These are phyloP conservation scores for Gnomoniopsis smithogilvyi DNA, from an alignment of 2,329 filamentous ascomycete species.

Conservation along the genomic window DNA sequence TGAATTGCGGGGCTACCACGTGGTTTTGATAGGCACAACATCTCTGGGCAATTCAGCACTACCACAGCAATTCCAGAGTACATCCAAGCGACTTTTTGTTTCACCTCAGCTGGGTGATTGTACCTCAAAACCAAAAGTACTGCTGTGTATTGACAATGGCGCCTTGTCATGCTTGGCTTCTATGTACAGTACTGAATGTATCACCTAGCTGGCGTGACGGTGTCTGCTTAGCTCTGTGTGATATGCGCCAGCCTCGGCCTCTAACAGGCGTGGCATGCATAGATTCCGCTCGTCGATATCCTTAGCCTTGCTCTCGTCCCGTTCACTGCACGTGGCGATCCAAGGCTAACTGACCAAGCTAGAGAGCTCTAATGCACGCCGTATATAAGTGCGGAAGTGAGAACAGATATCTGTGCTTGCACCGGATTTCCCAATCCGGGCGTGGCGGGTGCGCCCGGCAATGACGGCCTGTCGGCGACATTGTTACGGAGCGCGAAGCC, in stretches of 20 bases:
- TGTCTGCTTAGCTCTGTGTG: too few species aligned
- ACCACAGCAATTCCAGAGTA: background rate
- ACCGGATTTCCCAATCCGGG: background rate
- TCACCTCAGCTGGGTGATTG: background rate
- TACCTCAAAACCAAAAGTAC: background rate
- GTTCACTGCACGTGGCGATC: background rate
- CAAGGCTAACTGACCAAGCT: background rate
- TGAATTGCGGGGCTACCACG: slow-evolving; percentile 19
- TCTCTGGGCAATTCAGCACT: background rate
- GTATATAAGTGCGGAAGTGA: background rate
- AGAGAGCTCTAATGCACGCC: background rate
- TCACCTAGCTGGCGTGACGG: background rate
- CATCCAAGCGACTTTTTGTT: background rate
- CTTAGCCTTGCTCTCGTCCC: background rate
- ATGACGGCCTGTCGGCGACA: background rate
- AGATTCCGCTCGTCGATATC: background rate
- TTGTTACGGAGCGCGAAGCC: too few species aligned
- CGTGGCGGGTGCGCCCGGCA: background rate
- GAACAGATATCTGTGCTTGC: background rate
- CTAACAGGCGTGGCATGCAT: background rate
- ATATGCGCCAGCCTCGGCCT: background rate
- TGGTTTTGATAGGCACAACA: slow-evolving; percentile 16
- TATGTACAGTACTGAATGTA: background rate
- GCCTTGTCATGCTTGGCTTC: background rate
- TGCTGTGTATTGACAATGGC: background rate